Base-by-base conservation (phyloP, 2,329 filamentous ascomycete species). In the Thyridium curvatum region DNA sequence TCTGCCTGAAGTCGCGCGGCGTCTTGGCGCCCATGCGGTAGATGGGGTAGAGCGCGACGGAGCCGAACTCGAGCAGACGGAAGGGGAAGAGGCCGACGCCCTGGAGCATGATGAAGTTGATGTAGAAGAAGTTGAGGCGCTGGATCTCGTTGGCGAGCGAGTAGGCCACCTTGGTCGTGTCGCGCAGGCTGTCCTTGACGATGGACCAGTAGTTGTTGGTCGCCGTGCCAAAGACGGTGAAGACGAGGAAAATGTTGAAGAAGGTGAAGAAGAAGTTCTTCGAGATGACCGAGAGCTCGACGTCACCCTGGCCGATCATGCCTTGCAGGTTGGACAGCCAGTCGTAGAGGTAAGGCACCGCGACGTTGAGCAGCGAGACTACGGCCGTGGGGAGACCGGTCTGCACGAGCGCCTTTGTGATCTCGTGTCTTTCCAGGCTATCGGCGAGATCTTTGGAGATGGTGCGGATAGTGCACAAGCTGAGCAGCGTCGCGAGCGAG, bases 201-300 rank as follows among this genome's bases (percentile, higher is more conserved):
- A 84, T 75, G 28, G 71, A 69, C 61, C 80, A 80, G 54, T 95
- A 86, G 10, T 26, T 26, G 39, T 82, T 79, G 30, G 84, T 79
- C 63, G 86, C 87, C 4, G 89, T 88, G 39, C 85, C 86, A 34
- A 94, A 86, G 18, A 93, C 75, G 1, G 91, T 94, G 59, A 97
- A 96, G 33, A 97, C 79, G 37, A 97, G 77, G 64, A 98, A 98
- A 41, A 97, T 87, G 64, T 98, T 98, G 77, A 98, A 97, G 63
- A 98, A 98, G 9, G 86, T 90, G 59, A 98, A 98, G 72, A 97
- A 95, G 66, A 97, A 98, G 62, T 97, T 98, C 67, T 98, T 98
- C 39, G 88, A 95, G 48, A 98, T 91, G 33, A 94, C 74, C 0
- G 93, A 97, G 7, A 98, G 72, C 60, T 97, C 93, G 16, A 98